A percentile compares a stretch with the other conserved stretches of the same genome.
These are phyloP conservation scores for Coprinopsis marcescibilis DNA, from an alignment of 768 basidiomycete species.

Conservation along the genomic window DNA sequence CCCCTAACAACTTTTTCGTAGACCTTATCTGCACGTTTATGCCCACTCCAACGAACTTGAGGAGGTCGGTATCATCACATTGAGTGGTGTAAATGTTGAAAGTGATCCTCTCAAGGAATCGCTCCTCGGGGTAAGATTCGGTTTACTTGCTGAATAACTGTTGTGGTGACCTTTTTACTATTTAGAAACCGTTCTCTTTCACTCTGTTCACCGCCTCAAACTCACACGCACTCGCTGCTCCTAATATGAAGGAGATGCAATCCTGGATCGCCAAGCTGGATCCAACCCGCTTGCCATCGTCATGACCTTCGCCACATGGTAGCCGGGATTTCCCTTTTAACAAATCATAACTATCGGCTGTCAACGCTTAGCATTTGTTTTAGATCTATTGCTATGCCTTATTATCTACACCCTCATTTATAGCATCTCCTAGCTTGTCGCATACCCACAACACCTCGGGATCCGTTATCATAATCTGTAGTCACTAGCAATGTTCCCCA, in stretches of 20 bases:
- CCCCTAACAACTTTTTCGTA: conserved; percentile 24
- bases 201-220: conserved; percentile 90
- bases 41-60: conserved; percentile 78
- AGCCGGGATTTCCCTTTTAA: neutral
- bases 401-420: conserved; percentile 1
- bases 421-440: neutral
- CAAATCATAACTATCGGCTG: neutral
- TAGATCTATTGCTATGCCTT: conserved; percentile 1
- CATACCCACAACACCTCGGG: neutral
- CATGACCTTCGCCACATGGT: conserved; percentile 16
- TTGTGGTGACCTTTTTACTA: conserved; percentile 9
- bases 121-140: conserved; percentile 71
- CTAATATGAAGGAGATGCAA: conserved; percentile 74
- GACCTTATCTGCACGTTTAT: conserved; percentile 89
- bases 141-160: neutral
- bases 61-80: conserved; percentile 77
- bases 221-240: conserved; percentile 83
- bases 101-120: conserved; percentile 81
- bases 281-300: conserved; percentile 57
- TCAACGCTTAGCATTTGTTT: neutral
- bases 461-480: neutral
- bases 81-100: conserved; percentile 80
- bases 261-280: conserved; percentile 84
- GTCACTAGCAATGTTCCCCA: too few species aligned
- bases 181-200: conserved; percentile 86